These are phyloP conservation scores for Phoma sp. DNA, from an alignment of 2,329 filamentous ascomycete species.

Conservation along the genomic window DNA sequence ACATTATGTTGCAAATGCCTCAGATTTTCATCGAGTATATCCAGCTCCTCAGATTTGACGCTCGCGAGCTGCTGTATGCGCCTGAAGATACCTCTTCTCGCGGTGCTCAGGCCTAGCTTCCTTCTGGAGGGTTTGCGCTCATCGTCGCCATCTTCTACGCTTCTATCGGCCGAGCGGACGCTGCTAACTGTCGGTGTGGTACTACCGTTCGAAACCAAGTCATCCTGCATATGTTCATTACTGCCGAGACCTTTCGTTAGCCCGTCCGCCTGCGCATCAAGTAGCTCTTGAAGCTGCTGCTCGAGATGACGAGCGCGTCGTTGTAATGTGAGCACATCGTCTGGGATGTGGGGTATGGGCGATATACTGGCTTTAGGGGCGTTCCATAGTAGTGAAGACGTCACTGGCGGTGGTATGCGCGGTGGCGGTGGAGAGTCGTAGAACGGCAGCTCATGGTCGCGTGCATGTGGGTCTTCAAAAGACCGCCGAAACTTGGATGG, in stretches of 20 bases:
- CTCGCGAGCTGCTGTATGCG: slow-evolving; percentile 69
- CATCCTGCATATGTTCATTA: slow-evolving; percentile 46
- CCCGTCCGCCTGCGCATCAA: slow-evolving; percentile 67
- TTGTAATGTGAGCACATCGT: slow-evolving; percentile 57
- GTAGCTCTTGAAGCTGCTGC: slow-evolving; percentile 62
- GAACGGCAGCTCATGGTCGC: slow-evolving; percentile 43
- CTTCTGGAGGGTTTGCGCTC: slow-evolving; percentile 53
- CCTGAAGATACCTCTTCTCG: slow-evolving; percentile 68
- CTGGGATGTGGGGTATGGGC: slow-evolving; percentile 39
- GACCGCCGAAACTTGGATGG: slow-evolving; percentile 43
- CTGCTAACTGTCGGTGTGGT: slow-evolving; percentile 56
- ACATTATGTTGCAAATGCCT: slow-evolving; percentile 64
- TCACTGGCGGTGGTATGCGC: slow-evolving; percentile 44
- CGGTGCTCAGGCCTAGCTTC: slow-evolving; percentile 64
- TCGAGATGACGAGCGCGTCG: slow-evolving; percentile 62
- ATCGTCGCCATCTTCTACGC: slow-evolving; percentile 25
- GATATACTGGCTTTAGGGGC: slow-evolving; percentile 33
- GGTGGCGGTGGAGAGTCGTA: slow-evolving; percentile 42
- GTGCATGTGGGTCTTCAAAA: slow-evolving; percentile 45
- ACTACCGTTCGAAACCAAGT: slow-evolving; percentile 56
- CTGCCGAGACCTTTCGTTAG: slow-evolving; percentile 57
- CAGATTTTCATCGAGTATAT: slow-evolving; percentile 64
- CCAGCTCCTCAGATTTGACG: slow-evolving; percentile 73
- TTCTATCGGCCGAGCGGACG: slow-evolving; percentile 41
- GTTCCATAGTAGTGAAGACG: slow-evolving; percentile 43